Evolutionary conservation across 1,284 basidiomycete genomes (phyloP).

Genomic region (Ganoderma resinaceum): DNA sequence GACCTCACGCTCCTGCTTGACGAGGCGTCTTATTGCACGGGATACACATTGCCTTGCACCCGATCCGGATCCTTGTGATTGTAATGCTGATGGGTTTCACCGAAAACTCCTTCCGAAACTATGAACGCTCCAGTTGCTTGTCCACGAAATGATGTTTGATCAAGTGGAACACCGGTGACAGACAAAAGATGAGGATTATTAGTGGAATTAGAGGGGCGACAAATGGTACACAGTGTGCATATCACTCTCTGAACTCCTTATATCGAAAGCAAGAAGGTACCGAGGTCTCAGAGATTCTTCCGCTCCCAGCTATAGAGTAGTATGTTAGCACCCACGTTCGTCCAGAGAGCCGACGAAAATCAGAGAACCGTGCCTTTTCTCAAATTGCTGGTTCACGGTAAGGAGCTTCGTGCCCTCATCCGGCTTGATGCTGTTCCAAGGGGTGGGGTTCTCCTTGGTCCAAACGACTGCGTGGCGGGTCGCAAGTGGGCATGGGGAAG

Average conservation of each 20-base stretch:
- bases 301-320: conserved; percentile 65
- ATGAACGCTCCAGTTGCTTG: not conserved
- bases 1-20: not conserved
- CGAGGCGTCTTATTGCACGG: not conserved
- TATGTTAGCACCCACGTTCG: conserved; percentile 12
- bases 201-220: conserved; percentile 16
- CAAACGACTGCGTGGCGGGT: conserved; percentile 64
- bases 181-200: conserved; percentile 10
- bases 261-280: conserved; percentile 5
- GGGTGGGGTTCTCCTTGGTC: conserved; percentile 81
- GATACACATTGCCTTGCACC: not conserved
- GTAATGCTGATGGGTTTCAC: not conserved
- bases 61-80: not conserved
- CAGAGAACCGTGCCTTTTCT: conserved; percentile 59
- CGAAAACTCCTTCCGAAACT: no score
- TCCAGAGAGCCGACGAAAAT: conserved; percentile 7
- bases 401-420: conserved; percentile 76
- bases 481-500: not conserved
- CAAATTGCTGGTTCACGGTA: conserved; percentile 74
- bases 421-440: conserved; percentile 79
- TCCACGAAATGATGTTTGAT: not conserved
- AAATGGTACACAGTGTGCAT: conserved; percentile 4
- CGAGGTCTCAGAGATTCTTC: conserved; percentile 62
- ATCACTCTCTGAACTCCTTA: conserved; percentile 12
- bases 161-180: not conserved